These are phyloP conservation scores for Diphasiastrum complanatum DNA, from an alignment of 83 land plant genomes.

Conservation along the genomic window DNA sequence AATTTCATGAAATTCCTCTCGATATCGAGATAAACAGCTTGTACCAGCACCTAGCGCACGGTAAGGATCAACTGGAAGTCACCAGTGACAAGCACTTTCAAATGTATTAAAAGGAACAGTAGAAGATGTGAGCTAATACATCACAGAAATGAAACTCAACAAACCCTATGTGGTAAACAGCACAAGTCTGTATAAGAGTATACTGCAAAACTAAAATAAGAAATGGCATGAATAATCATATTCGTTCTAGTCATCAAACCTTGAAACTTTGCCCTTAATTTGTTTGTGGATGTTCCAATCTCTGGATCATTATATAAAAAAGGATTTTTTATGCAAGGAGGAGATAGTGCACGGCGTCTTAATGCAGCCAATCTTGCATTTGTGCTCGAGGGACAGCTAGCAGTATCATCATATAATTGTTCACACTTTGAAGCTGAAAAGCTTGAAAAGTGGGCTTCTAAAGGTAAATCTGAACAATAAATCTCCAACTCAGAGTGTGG, in stretches of 20 bases:
- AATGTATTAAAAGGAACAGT: not conserved
- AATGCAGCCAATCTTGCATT: constrained; percentile 19
- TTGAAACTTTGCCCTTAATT: not conserved
- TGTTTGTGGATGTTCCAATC: not conserved
- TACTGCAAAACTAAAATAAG: not conserved
- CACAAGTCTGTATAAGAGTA: not conserved
- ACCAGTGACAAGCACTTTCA: not conserved
- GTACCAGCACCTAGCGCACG: constrained; percentile 35
- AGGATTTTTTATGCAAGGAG: constrained; percentile 37
- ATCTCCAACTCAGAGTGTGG: constrained; percentile 2
- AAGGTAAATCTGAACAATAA: not conserved
- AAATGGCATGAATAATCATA: not conserved
- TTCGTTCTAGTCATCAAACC: not conserved
- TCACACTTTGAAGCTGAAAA: constrained; percentile 12
- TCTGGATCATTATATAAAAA: constrained; percentile 8
- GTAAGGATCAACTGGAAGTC: constrained; percentile 31
- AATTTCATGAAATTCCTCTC: constrained; percentile 88
- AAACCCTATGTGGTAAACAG: no score
- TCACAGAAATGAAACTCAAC: no score
- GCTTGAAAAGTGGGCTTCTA: not conserved
- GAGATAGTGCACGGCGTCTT: constrained; percentile 34
- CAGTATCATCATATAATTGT: constrained; percentile 8
- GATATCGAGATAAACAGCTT: constrained; percentile 64
- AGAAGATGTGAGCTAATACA: no score
- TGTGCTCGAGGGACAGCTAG: constrained; percentile 12